A percentile compares a stretch with the other conserved stretches of the same genome.
phyloP scores from a whole-genome alignment of 2,329 filamentous ascomycete species.

The Penicillium sp. region DNA sequence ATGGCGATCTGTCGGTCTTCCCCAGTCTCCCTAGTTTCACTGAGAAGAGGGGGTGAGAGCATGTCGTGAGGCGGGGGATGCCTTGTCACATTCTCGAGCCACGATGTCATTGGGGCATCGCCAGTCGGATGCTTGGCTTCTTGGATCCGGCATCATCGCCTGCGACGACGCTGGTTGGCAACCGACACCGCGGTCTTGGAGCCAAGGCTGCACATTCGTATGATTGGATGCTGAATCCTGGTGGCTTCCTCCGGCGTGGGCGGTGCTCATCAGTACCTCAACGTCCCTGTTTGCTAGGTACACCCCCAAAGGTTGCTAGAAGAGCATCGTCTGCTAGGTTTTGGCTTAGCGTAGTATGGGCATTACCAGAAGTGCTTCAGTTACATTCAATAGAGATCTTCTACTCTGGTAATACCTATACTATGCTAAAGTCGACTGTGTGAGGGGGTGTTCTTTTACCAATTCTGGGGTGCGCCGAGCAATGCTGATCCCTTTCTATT shows the following conservation, averaged over 20 bases:
- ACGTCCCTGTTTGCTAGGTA: no score
- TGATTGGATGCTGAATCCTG: slow-evolving; percentile 17
- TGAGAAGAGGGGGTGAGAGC: slow-evolving; percentile 13
- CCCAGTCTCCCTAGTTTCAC: neutral
- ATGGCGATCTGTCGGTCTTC: neutral
- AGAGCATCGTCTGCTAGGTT: no score
- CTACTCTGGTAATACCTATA: no score
- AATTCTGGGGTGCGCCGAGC: neutral
- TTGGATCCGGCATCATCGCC: slow-evolving; percentile 7
- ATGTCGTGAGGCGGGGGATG: slow-evolving; percentile 14
- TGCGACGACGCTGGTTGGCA: slow-evolving; percentile 6
- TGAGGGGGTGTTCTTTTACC: no score
- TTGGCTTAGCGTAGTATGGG: no score
- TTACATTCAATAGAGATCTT: no score
- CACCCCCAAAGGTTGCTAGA: no score
- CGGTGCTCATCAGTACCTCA: neutral
- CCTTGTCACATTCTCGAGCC: slow-evolving; percentile 8
- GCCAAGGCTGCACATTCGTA: neutral
- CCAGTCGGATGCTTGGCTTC: slow-evolving; percentile 18
- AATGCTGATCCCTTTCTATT: neutral
- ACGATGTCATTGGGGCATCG: slow-evolving; percentile 21
- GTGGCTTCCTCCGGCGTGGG: neutral
- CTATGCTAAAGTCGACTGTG: no score
- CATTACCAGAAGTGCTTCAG: no score
- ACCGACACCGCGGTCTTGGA: slow-evolving; percentile 12